Evolutionary conservation across 352 stramenopile species (phyloP).

Genomic region (Phytopythium delawarense): DNA sequence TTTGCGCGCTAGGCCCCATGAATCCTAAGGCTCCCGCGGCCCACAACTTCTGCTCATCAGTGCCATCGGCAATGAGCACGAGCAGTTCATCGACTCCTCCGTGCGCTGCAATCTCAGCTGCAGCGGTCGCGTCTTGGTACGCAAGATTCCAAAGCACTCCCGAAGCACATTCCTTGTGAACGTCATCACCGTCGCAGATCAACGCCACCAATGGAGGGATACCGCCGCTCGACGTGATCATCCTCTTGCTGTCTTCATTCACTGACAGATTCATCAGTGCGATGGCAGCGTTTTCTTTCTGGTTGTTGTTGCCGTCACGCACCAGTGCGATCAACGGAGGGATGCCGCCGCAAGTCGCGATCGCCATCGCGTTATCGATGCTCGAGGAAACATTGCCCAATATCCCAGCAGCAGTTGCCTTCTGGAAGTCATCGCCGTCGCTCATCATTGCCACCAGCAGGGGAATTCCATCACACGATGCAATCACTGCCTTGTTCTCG

Average conservation of each 20-base stretch:
- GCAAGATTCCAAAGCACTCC: too few relatives aligned
- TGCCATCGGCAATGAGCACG: too few relatives aligned
- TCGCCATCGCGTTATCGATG: neutral
- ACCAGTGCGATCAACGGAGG: neutral
- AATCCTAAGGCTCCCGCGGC: too few relatives aligned
- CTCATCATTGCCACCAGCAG: constrained; percentile 8
- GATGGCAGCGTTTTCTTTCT: neutral
- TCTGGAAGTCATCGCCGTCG: constrained; percentile 8
- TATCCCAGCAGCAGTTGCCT: constrained; percentile 3
- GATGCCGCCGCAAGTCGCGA: neutral
- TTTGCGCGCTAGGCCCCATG: too few relatives aligned
- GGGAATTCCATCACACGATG: constrained; percentile 10
- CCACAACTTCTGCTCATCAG: too few relatives aligned
- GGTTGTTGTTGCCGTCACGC: neutral
- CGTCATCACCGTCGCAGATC: too few relatives aligned
- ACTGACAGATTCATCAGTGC: constrained; percentile 1
- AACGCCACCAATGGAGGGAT: neutral
- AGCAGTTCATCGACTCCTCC: too few relatives aligned
- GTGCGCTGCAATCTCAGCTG: too few relatives aligned
- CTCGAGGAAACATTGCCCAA: neutral
- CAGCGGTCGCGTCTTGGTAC: too few relatives aligned
- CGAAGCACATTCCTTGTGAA: too few relatives aligned
- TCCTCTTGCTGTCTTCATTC: neutral
- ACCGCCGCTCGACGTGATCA: constrained; percentile 3
- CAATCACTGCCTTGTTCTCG: constrained; percentile 3